These are phyloP conservation scores for Ganoderma multipileum DNA, from an alignment of 1,284 basidiomycete genomes.

Conservation along the genomic window DNA sequence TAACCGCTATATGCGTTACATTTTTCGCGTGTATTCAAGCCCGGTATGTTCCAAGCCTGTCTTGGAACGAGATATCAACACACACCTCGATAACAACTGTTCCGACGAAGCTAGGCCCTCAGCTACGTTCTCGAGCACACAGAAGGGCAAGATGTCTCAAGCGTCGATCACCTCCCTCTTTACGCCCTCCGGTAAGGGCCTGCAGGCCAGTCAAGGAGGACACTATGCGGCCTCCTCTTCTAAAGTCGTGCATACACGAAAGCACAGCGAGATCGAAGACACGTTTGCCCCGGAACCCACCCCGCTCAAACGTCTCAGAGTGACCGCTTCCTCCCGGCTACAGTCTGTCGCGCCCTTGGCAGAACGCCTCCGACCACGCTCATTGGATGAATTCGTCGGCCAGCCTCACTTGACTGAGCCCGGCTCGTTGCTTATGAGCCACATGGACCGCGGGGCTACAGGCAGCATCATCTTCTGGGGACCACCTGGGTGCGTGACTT, in stretches of 20 bases:
- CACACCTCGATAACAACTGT: conserved; percentile 56
- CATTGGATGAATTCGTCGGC: conserved; percentile 71
- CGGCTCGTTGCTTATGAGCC: conserved; percentile 58
- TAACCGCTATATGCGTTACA: neutral
- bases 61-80: conserved; percentile 51
- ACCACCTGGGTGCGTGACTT: conserved; percentile 65
- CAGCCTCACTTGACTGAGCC: conserved; percentile 66
- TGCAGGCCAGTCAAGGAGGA: conserved; percentile 5
- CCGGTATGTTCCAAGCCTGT: conserved; percentile 54
- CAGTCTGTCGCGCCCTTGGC: conserved; percentile 61
- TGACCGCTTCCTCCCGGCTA: conserved; percentile 37
- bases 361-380: conserved; percentile 67
- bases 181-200: conserved; percentile 26
- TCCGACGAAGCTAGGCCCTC: conserved; percentile 32
- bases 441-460: conserved; percentile 54
- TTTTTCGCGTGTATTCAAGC: conserved; percentile 34
- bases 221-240: conserved; percentile 24
- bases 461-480: conserved; percentile 80
- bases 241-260: conserved; percentile 34
- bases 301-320: conserved; percentile 39
- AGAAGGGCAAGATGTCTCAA: conserved; percentile 30
- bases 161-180: conserved; percentile 43
- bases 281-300: conserved; percentile 21
- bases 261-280: conserved; percentile 37
- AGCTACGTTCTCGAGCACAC: conserved; percentile 10